These are phyloP conservation scores for Phyllosticta paracitricarpa DNA, from an alignment of 2,329 filamentous ascomycete genomes.

Conservation along the genomic window DNA sequence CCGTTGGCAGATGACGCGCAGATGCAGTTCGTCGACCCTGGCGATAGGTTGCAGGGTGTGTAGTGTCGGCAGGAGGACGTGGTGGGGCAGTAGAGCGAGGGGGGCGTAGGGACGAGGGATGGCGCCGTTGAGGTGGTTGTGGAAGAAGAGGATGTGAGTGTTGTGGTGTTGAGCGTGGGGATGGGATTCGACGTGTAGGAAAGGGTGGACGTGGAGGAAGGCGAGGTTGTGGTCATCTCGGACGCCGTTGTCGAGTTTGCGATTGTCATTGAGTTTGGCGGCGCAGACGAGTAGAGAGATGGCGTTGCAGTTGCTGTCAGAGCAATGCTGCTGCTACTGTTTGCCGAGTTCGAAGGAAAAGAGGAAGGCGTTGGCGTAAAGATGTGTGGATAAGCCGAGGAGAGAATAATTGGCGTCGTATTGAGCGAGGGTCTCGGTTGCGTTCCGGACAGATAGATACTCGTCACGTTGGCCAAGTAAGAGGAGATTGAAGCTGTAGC, in stretches of 20 bases:
- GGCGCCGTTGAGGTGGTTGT: not conserved
- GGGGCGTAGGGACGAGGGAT: not conserved
- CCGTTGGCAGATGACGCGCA: slow-evolving; percentile 18
- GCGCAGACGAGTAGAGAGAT: too few relatives aligned
- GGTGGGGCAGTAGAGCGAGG: not conserved
- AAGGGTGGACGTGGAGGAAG: not conserved
- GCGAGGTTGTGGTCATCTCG: not conserved
- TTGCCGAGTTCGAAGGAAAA: not conserved
- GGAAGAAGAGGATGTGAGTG: not conserved
- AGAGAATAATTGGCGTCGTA: not conserved
- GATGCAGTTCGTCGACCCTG: slow-evolving; percentile 16
- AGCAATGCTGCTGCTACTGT: not conserved
- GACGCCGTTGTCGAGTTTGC: not conserved
- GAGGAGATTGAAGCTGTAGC: too few relatives aligned
- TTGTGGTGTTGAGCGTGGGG: not conserved
- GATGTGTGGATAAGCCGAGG: not conserved
- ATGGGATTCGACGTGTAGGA: not conserved
- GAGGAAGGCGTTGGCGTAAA: not conserved
- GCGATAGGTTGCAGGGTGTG: slow-evolving; percentile 16
- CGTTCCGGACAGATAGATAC: not conserved
- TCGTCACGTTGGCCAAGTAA: not conserved
- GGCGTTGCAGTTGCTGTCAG: not conserved
- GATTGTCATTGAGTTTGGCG: too few relatives aligned
- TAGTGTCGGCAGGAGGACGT: not conserved
- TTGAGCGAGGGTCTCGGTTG: not conserved